phyloP scores from a whole-genome alignment of 2,329 filamentous ascomycete genomes.

The Sporothrix variecibatus region DNA sequence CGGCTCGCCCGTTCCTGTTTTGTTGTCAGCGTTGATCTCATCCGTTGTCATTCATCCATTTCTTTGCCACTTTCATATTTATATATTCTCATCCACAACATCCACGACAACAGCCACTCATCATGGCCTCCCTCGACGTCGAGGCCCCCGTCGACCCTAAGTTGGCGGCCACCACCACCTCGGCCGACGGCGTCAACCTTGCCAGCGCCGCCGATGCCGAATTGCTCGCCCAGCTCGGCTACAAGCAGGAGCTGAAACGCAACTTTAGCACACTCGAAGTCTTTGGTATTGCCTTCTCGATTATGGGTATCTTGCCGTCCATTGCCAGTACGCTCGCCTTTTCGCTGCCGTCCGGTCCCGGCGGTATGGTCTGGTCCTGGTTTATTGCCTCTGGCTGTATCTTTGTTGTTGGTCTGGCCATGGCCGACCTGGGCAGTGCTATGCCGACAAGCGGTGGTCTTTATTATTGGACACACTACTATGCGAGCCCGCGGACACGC shows the following conservation, averaged over 20 bases:
- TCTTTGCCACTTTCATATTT: neutral
- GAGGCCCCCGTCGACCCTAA: slow-evolving; percentile 31
- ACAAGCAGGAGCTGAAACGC: slow-evolving; percentile 60
- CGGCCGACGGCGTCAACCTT: slow-evolving; percentile 32
- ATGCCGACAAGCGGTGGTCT: slow-evolving; percentile 63
- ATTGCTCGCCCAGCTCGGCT: slow-evolving; percentile 38
- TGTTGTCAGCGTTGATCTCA: neutral
- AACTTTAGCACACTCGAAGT: slow-evolving; percentile 65
- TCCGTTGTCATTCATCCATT: neutral
- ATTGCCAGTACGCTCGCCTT: slow-evolving; percentile 62
- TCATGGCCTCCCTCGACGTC: slow-evolving; percentile 23
- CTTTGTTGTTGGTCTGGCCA: slow-evolving; percentile 60
- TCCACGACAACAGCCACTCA: neutral
- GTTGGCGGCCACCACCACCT: slow-evolving; percentile 23
- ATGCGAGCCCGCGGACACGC: slow-evolving; percentile 54
- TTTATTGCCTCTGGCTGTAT: slow-evolving; percentile 59
- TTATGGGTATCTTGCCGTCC: slow-evolving; percentile 63
- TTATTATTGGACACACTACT: slow-evolving; percentile 63
- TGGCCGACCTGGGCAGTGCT: slow-evolving; percentile 55
- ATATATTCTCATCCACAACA: neutral
- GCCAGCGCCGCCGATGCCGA: slow-evolving; percentile 38
- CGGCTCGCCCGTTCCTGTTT: neutral
- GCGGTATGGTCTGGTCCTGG: slow-evolving; percentile 65
- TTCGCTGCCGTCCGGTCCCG: slow-evolving; percentile 60
- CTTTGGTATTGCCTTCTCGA: slow-evolving; percentile 60